Base-by-base conservation (phyloP, 352 stramenopile genomes). In the Plasmopara muralis region DNA sequence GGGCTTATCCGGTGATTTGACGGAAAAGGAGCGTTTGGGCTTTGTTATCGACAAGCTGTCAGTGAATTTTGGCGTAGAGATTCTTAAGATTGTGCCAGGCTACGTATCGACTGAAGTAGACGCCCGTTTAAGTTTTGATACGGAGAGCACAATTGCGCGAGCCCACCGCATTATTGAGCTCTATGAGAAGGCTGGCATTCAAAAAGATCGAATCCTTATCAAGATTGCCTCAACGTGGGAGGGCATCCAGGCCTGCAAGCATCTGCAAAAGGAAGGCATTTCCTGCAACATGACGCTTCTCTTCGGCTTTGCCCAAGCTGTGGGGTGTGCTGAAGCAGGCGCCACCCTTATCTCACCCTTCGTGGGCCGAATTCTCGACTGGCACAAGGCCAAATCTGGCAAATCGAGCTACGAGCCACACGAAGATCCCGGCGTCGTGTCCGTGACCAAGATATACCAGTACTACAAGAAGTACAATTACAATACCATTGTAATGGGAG, bases 101-200 rank as follows among this genome's bases (percentile, higher is more conserved):
- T 96, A 97, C 69, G 95, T 99, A 38, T 99, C 95, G 34, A 99
- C 97, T 5, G 97, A 99, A 80, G 97, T 99, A 3, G 97, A 99
- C 67, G 90, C 95, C 50, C 90, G 95, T 33, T 72, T 99, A 39
- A 97, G 86, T 66, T 99, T 98, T 60, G 94, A 99, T 77, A 98
- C 85, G 46, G 86, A 96, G 37, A 75, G 53, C 43, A 98, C 87
- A 53, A 88, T 99, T 39, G 74, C 74, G 34, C 94, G 96, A 38
- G 96, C 89, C 13, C 75, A 95, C 63, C 83, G 84, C 25, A 98
- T 99, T 63, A 98, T 99, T 53, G 75, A 77, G 9, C 90, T 99
- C 78, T 99, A 99, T 80, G 74, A 97, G 68, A 93, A 97, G 51
- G 86, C 77, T 20, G 91, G 96, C 48, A 93, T 99, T 49, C 67